Base-by-base conservation (phyloP, 805 yeast genomes). In the Crinitomyces ghanaensis region DNA sequence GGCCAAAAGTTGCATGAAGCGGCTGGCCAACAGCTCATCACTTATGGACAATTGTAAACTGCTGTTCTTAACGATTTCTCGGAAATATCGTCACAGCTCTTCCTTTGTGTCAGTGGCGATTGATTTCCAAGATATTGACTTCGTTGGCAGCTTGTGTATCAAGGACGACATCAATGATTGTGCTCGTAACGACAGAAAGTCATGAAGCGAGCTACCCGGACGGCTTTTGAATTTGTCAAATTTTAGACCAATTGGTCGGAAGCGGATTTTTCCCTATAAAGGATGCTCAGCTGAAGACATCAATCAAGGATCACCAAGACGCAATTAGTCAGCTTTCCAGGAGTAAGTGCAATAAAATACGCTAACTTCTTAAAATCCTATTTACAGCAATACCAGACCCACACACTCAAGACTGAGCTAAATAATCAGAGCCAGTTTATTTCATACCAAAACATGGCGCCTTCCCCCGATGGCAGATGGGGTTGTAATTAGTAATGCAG, bases 381-480 rank as follows among this genome's bases (percentile, higher is more conserved):
- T 44, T 38, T 51, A 5, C 66, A 64, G 25, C 51, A 73, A 15
- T 62, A 68, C 27, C 58, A 63, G 29, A 70, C 66, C 39, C 62
- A 63, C 35, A 37, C 50, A 19, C 50, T 80, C 15, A 62, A 66
- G 36, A 48, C 53, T 9, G 64, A 74, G 38, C 75, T 86, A 15
- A 67, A 60, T 7, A 54, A 65, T 0, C 53, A 83, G 45, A 72
- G 72, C 45, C 64, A 68, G 30, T 59, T 78, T 30, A 69, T 85
- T 42, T 77, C 93, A 1, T 93, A 83, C 38, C 94, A 86, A 45
- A 91, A 86, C 48, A 60, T 91, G 48, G 95, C 83, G 43, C 62
- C 91, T 29, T 63, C 91, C 23, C 97, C 98, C 0, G 95, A 91
- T 51, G n/a, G n/a, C n/a, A n/a, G n/a, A n/a, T n/a, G n/a, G n/a